A percentile compares a stretch with the other conserved stretches of the same genome.
Conservation (phyloP, 331 rosid genomes). For the Acacia concinna region DNA sequence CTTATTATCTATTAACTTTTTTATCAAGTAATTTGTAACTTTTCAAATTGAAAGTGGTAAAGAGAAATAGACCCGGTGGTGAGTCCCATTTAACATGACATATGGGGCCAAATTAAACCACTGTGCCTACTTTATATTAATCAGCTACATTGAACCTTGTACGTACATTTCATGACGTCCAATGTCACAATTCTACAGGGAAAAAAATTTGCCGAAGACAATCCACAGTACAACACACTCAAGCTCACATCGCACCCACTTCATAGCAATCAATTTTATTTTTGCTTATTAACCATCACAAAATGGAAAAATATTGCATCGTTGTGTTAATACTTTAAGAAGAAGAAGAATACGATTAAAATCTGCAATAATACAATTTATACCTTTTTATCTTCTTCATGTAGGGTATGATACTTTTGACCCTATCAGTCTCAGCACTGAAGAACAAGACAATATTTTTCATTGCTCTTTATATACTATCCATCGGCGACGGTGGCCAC, state of each 20-base stretch:
- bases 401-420: slow-evolving; percentile 37
- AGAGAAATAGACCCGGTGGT: not conserved
- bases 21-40: not conserved
- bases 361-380: not conserved
- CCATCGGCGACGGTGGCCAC: slow-evolving; percentile 64
- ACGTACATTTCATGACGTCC: not conserved
- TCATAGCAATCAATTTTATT: not conserved
- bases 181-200: not conserved
- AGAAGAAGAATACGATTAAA: not conserved
- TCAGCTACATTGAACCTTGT: not conserved
- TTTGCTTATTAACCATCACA: not conserved
- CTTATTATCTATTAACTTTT: not conserved
- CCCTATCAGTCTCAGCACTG: slow-evolving; percentile 46
- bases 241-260: not conserved
- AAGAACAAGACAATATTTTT: slow-evolving; percentile 39
- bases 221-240: not conserved
- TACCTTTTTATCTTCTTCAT: not conserved
- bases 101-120: not conserved
- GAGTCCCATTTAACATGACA: not conserved
- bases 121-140: not conserved
- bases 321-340: not conserved
- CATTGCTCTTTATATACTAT: slow-evolving; percentile 48
- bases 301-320: not conserved
- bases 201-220: too few species aligned
- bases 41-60: not conserved